These are phyloP conservation scores for Nakazawaea siamensis DNA, from an alignment of 805 yeast genomes.

Conservation along the genomic window DNA sequence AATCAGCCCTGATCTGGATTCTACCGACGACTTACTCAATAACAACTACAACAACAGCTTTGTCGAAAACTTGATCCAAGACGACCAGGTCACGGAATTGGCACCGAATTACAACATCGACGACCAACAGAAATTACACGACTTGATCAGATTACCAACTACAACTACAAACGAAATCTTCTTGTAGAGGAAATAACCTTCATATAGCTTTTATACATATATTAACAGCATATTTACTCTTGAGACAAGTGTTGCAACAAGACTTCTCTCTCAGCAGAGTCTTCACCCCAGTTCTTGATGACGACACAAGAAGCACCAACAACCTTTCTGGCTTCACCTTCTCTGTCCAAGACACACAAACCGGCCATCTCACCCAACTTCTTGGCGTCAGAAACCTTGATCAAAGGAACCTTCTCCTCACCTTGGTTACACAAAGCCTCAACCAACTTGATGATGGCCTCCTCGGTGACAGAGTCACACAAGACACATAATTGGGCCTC, in stretches of 20 bases:
- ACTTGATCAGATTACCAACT: slow-evolving; percentile 15
- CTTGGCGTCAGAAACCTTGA: slow-evolving; percentile 99
- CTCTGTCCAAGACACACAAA: slow-evolving; percentile 98
- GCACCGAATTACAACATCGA: not conserved
- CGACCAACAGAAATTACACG: slow-evolving; percentile 19
- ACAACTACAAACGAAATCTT: too few species aligned
- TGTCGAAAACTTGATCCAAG: slow-evolving; percentile 22
- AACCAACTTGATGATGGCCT: slow-evolving; percentile 89
- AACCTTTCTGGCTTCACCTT: slow-evolving; percentile 99
- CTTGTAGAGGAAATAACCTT: too few species aligned
- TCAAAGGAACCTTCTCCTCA: slow-evolving; percentile 91
- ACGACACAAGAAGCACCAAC: slow-evolving; percentile 99
- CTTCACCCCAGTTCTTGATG: slow-evolving; percentile 99
- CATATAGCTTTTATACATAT: too few species aligned
- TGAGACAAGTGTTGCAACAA: slow-evolving; percentile 90
- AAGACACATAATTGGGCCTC: slow-evolving; percentile 97
- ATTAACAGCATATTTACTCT: not conserved
- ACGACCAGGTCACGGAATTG: slow-evolving; percentile 23
- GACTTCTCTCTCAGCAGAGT: slow-evolving; percentile 94
- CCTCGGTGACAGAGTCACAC: slow-evolving; percentile 98
- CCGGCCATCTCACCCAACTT: slow-evolving; percentile 99
- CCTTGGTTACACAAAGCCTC: slow-evolving; percentile 97
- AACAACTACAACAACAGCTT: slow-evolving; percentile 18
- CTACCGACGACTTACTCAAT: slow-evolving; percentile 12
- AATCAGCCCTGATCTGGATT: slow-evolving; percentile 3